Conservation (phyloP, 768 basidiomycete species). For the Tricholoma matsutake region DNA sequence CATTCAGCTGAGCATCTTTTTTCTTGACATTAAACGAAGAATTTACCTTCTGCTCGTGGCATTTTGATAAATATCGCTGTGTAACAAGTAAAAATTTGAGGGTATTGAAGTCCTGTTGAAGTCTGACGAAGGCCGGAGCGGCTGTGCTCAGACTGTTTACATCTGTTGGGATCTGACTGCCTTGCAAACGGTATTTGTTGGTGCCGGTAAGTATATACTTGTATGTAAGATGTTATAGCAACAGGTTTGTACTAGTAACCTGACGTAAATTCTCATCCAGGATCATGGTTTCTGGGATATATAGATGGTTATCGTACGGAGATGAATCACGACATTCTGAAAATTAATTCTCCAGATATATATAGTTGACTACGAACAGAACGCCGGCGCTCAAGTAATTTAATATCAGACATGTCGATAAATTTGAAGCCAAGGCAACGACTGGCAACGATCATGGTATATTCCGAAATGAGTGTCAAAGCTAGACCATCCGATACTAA, state of each 20-base stretch:
- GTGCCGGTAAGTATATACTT: too few species aligned
- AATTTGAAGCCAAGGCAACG: neutral
- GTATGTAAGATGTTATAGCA: too few species aligned
- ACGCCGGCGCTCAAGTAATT: neutral
- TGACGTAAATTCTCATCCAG: neutral
- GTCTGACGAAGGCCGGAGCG: neutral
- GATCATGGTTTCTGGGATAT: too few species aligned
- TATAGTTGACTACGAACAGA: neutral
- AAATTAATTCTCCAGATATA: conserved; percentile 2
- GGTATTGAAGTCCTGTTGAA: neutral
- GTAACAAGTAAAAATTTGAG: neutral
- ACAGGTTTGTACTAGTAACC: neutral
- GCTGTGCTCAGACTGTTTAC: neutral
- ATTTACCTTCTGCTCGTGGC: conserved; percentile 81
- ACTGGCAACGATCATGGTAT: neutral
- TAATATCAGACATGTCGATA: neutral
- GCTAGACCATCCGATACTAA: neutral
- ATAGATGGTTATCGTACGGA: neutral
- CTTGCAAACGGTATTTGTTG: neutral
- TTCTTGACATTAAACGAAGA: neutral
- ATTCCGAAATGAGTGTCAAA: neutral
- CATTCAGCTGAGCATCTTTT: neutral
- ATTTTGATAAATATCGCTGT: conserved; percentile 33
- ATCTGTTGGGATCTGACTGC: neutral
- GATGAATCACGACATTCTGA: neutral